A percentile compares a stretch with the other conserved stretches of the same genome.
Conservation (phyloP, 2,329 filamentous ascomycete species). For the Monosporascus sp. region DNA sequence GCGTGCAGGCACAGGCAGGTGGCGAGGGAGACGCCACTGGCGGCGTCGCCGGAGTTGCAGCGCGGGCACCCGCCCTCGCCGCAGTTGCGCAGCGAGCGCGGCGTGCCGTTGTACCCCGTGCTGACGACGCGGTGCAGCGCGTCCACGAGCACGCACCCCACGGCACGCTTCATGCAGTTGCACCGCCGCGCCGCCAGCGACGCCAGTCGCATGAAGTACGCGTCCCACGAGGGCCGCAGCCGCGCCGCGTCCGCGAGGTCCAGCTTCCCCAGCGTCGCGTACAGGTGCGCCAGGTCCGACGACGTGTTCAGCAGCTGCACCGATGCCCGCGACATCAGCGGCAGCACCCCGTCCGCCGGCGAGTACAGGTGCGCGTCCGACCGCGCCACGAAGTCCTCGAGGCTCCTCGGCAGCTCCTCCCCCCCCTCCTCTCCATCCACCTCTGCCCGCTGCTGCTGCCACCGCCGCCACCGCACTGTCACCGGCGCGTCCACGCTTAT, state of each 20-base stretch:
- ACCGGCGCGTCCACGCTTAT: constrained; percentile 89
- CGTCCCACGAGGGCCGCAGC: constrained; percentile 86
- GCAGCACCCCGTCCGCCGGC: constrained; percentile 57
- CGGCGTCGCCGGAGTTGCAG: constrained; percentile 70
- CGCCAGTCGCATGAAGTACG: constrained; percentile 97
- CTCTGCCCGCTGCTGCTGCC: constrained; percentile 35
- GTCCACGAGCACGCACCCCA: constrained; percentile 85
- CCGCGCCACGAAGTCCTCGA: constrained; percentile 51
- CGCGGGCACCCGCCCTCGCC: constrained; percentile 84
- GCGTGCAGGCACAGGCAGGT: constrained; percentile 97
- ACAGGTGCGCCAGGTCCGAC: constrained; percentile 63
- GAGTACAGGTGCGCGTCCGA: constrained; percentile 75
- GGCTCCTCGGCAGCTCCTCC: constrained; percentile 23
- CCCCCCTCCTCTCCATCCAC: neutral
- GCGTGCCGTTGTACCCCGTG: constrained; percentile 98
- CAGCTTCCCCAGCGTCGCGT: constrained; percentile 65
- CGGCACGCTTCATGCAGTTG: constrained; percentile 97
- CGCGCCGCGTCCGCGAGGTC: constrained; percentile 74
- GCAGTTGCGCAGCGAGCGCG: constrained; percentile 82
- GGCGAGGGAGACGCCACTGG: constrained; percentile 65
- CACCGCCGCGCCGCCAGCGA: constrained; percentile 82
- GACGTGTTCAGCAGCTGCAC: constrained; percentile 84
- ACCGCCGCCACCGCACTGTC: constrained; percentile 75
- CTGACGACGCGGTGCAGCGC: constrained; percentile 80
- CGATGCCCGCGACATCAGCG: constrained; percentile 74